Percentiles rank a stretch among this genome's conserved stretches.
These are phyloP conservation scores for Amylocystis lapponica DNA, from an alignment of 768 basidiomycete species.

Conservation along the genomic window DNA sequence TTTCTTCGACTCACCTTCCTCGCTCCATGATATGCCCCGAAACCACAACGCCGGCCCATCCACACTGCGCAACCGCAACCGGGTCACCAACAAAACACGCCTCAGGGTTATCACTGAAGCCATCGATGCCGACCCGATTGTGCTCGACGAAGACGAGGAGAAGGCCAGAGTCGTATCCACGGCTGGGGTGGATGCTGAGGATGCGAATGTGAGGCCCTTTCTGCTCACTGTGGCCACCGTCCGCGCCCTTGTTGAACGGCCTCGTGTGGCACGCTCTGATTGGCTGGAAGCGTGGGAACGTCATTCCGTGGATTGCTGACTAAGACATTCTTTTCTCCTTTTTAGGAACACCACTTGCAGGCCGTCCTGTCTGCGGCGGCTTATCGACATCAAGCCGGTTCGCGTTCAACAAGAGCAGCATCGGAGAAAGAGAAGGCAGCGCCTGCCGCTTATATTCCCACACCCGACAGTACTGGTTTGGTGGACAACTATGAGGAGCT, in stretches of 20 bases:
- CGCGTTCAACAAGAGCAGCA: constrained; percentile 31
- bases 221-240: constrained; percentile 27
- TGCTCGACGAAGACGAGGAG: constrained; percentile 84
- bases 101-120: constrained; percentile 79
- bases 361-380: constrained; percentile 52
- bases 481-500: constrained; percentile 74
- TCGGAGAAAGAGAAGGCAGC: constrained; percentile 33
- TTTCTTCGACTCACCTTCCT: too few species aligned
- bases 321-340: constrained; percentile 22
- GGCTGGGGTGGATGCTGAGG: constrained; percentile 88
- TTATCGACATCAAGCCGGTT: constrained; percentile 36
- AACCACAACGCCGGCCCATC: constrained; percentile 72
- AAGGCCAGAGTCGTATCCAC: constrained; percentile 76
- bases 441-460: constrained; percentile 79
- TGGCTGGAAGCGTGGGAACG: constrained; percentile 40
- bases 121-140: constrained; percentile 73
- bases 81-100: constrained; percentile 89
- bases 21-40: constrained; percentile 85
- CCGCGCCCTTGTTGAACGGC: constrained; percentile 37
- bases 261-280: constrained; percentile 41
- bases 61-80: constrained; percentile 80
- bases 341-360: constrained; percentile 54
- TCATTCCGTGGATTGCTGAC: constrained; percentile 51
- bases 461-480: constrained; percentile 81
- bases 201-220: constrained; percentile 75